phyloP scores from a whole-genome alignment of 768 basidiomycete species.

The Kwoniella sp. region DNA sequence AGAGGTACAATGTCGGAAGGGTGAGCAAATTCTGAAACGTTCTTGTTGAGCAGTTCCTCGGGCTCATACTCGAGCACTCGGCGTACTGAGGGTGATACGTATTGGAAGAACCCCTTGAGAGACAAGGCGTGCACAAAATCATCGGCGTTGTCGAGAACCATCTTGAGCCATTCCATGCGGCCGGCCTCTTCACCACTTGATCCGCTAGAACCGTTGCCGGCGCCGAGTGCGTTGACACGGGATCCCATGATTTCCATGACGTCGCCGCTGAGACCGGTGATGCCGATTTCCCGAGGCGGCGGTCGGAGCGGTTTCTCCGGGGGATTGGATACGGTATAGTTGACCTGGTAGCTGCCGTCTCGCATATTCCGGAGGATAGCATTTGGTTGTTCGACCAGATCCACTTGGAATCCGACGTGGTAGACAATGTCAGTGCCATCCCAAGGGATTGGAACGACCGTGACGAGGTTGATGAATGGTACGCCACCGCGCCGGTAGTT shows the following conservation, averaged over 20 bases:
- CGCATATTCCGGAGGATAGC: constrained; percentile 76
- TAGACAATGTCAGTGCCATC: constrained; percentile 75
- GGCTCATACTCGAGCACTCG: constrained; percentile 83
- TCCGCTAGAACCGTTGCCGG: constrained; percentile 18
- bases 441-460: constrained; percentile 79
- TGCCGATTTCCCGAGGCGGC: constrained; percentile 33
- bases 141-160: constrained; percentile 59
- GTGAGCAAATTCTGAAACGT: constrained; percentile 80
- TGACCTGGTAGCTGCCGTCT: constrained; percentile 75
- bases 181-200: constrained; percentile 49
- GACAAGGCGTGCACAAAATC: constrained; percentile 91
- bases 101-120: constrained; percentile 88
- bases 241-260: constrained; percentile 47
- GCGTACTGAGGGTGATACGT: constrained; percentile 79
- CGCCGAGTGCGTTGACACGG: constrained; percentile 32
- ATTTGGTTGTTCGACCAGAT: constrained; percentile 82
- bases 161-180: constrained; percentile 56
- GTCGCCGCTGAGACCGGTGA: constrained; percentile 46
- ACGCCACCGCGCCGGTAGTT: constrained; percentile 85
- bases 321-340: constrained; percentile 60
- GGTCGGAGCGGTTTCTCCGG: constrained; percentile 47
- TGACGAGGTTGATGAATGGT: constrained; percentile 89
- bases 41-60: constrained; percentile 75
- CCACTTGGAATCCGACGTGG: constrained; percentile 94
- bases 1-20: constrained; percentile 86